A percentile compares a stretch with the other conserved stretches of the same genome.
phyloP scores from a whole-genome alignment of 192 early-diverging fungal species.

The Coemansia sp. region DNA sequence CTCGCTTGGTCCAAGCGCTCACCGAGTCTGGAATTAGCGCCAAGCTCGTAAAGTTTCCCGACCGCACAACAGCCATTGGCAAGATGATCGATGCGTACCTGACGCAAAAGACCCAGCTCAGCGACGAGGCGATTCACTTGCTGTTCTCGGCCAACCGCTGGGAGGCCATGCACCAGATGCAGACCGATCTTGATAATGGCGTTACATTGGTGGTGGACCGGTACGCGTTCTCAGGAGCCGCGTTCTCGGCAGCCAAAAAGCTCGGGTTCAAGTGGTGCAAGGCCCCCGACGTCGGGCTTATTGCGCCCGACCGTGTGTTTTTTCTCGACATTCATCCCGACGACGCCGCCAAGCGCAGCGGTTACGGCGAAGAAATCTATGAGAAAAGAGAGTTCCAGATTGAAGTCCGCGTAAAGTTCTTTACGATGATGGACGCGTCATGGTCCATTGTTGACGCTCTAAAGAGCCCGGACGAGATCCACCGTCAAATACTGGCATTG shows the following conservation, averaged over 20 bases:
- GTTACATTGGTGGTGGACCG: conserved; percentile 84
- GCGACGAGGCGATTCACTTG: conserved; percentile 83
- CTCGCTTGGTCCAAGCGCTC: conserved; percentile 61
- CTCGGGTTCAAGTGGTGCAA: conserved; percentile 87
- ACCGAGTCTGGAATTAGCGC: conserved; percentile 42
- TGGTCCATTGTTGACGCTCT: conserved; percentile 51
- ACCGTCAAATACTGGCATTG: conserved; percentile 36
- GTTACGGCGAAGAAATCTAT: conserved; percentile 92
- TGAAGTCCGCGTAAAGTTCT: conserved; percentile 70
- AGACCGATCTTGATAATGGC: conserved; percentile 60
- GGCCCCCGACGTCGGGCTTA: conserved; percentile 76
- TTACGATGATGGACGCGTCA: conserved; percentile 56
- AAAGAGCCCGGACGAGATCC: conserved; percentile 36
- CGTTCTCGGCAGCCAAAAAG: conserved; percentile 86
- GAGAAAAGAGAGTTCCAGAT: conserved; percentile 82
- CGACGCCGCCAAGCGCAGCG: conserved; percentile 72
- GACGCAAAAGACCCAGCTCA: conserved; percentile 62
- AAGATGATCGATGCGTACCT: conserved; percentile 86
- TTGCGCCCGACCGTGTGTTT: conserved; percentile 82
- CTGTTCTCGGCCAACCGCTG: conserved; percentile 96
- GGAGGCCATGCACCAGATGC: conserved; percentile 75
- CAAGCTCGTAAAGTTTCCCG: conserved; percentile 82
- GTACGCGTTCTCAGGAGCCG: conserved; percentile 94
- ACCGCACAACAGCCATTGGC: conserved; percentile 90
- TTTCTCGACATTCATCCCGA: conserved; percentile 80